phyloP scores from a whole-genome alignment of 2,329 filamentous ascomycete species.

The Pseudonectria buxi region DNA sequence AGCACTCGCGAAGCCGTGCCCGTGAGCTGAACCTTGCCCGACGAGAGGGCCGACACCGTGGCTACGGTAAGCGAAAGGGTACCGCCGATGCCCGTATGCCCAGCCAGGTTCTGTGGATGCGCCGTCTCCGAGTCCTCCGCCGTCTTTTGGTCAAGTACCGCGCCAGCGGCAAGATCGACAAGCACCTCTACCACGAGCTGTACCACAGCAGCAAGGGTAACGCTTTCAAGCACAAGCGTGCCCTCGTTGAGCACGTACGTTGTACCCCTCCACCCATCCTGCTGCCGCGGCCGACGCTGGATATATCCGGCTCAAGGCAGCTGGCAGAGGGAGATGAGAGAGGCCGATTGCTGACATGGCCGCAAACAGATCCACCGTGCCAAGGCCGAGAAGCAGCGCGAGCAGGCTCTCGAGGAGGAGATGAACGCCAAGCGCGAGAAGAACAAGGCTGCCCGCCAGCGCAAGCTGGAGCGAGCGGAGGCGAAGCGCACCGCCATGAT shows the following conservation, averaged over 20 bases:
- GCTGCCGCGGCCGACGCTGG: too few relatives aligned
- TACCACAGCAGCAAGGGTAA: constrained; percentile 99
- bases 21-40: constrained; percentile 91
- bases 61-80: constrained; percentile 99
- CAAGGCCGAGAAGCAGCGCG: constrained; percentile 98
- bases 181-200: constrained; percentile 99
- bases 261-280: constrained; percentile 9
- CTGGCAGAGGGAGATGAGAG: not conserved
- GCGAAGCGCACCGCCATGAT: constrained; percentile 85
- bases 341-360: constrained; percentile 12
- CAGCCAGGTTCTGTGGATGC: constrained; percentile 98
- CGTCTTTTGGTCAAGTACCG: constrained; percentile 99
- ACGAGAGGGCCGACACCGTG: constrained; percentile 94
- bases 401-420: constrained; percentile 95
- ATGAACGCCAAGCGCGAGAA: constrained; percentile 99
- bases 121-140: constrained; percentile 97
- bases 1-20: constrained; percentile 97
- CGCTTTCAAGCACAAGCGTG: constrained; percentile 99
- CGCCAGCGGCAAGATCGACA: constrained; percentile 99
- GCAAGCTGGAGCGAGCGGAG: constrained; percentile 85
- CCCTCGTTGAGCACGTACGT: constrained; percentile 99
- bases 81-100: constrained; percentile 99
- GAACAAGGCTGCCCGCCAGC: constrained; percentile 99
- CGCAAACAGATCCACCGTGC: constrained; percentile 87
- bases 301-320: too few relatives aligned